Percentiles rank a stretch among this genome's conserved stretches.
phyloP scores from a whole-genome alignment of 2,329 filamentous ascomycete genomes.

The Penicillium sp. region DNA sequence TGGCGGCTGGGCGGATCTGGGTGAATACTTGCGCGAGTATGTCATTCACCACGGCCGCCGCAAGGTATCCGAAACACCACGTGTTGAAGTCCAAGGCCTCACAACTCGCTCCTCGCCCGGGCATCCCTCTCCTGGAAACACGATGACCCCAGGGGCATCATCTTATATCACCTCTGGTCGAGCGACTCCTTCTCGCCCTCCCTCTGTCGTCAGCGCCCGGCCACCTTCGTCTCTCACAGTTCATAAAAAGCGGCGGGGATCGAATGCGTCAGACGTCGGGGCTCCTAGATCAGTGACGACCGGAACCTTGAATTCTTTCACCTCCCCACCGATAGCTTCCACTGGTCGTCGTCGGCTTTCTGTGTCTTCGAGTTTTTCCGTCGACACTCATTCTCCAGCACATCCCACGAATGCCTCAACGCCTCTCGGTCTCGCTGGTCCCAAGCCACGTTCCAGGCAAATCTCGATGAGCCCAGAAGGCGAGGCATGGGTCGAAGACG shows the following conservation, averaged over 20 bases:
- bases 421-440: constrained; percentile 44
- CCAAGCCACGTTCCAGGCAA: constrained; percentile 37
- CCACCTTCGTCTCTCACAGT: constrained; percentile 38
- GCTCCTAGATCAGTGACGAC: constrained; percentile 25
- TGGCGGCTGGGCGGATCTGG: constrained; percentile 95
- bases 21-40: constrained; percentile 90
- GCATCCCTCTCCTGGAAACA: constrained; percentile 25
- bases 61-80: constrained; percentile 49
- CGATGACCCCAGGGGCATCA: constrained; percentile 16
- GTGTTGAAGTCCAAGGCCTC: constrained; percentile 52
- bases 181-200: constrained; percentile 34
- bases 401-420: constrained; percentile 25
- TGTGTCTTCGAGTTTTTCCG: constrained; percentile 36
- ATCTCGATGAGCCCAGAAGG: constrained; percentile 42
- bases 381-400: constrained; percentile 25
- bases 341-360: constrained; percentile 31
- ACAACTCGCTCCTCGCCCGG: constrained; percentile 30
- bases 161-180: constrained; percentile 24
- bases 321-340: constrained; percentile 26
- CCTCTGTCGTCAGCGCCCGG: constrained; percentile 33
- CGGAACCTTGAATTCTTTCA: constrained; percentile 27
- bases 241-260: constrained; percentile 35
- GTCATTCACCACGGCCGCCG: constrained; percentile 83
- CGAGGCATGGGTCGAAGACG: constrained; percentile 45
- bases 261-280: constrained; percentile 30